Base-by-base conservation (phyloP, 306 rosid genomes). In the Rubus idaeus region DNA sequence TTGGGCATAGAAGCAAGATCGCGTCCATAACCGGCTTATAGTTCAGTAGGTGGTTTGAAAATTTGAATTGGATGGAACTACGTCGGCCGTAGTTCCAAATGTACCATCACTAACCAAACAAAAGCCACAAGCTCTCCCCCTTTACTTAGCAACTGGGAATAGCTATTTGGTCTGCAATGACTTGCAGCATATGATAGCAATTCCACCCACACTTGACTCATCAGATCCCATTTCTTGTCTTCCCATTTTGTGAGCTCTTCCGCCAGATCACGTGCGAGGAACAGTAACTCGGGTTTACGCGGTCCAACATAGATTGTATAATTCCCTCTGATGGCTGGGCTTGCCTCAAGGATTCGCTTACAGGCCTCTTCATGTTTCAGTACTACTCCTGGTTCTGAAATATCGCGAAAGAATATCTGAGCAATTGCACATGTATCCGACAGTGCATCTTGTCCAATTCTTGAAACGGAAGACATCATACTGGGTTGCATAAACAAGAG, bases 401-500 rank as follows among this genome's bases (percentile, higher is more conserved):
- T 62, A 42, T 71, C 30, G 67, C 50, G 66, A 11, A 84, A 84
- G 79, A 84, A 82, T 4, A 41, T 84, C 1, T 17, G 39, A 3
- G 84, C 78, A 77, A 77, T 85, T 0, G 63, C 83, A 8, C 80
- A 80, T 2, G 73, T 77, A 51, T 77, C 80, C 50, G 40, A 49
- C 35, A 80, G 69, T 46, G 83, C 74, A 39, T 52, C 74, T n/a
- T 46, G 82, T 26, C 75, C 80, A 17, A 80, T 77, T 7, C 82
- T 80, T 17, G 83, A 75, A 40, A 74, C 77, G 4, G 77, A 20
- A 2, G 84, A 73, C 68, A 73, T 80, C 79, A 84, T 12, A 1
- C 44, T 39, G 2, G 87, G 82, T 4, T 80, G 77, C 82, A 80
- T 72, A 5, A 77, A 60, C 3, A 84, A 17, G 42, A 84, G 84